Evolutionary conservation across 2,329 filamentous ascomycete genomes (phyloP).

Genomic region (Aspergillus amoenus): DNA sequence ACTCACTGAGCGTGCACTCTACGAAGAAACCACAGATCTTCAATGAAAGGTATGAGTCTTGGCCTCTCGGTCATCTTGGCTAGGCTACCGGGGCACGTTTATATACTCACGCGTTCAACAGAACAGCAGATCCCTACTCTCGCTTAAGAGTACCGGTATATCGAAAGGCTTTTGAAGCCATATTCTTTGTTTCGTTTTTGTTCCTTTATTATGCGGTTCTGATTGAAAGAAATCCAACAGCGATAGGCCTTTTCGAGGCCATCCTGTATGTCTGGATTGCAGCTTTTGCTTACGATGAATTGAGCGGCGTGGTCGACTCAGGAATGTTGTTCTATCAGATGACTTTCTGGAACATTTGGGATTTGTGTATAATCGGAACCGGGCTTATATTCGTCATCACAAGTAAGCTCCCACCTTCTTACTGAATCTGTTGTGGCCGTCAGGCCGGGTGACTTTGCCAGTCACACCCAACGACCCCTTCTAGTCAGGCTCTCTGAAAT

Average conservation of each 20-base stretch:
- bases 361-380: conserved; percentile 71
- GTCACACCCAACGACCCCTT: not conserved
- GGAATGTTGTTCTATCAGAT: conserved; percentile 82
- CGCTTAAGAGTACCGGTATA: conserved; percentile 78
- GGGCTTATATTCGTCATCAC: conserved; percentile 69
- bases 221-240: conserved; percentile 65
- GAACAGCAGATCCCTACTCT: conserved; percentile 69
- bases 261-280: conserved; percentile 82
- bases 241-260: conserved; percentile 68
- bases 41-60: conserved; percentile 51
- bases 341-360: conserved; percentile 78
- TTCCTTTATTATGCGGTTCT: conserved; percentile 84
- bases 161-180: conserved; percentile 77
- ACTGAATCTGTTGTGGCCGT: not conserved
- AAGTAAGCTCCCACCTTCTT: conserved; percentile 54
- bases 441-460: not conserved
- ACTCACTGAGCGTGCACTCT: conserved; percentile 69
- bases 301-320: conserved; percentile 81
- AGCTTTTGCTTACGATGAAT: conserved; percentile 83
- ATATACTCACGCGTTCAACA: conserved; percentile 27
- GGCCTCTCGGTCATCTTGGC: not conserved
- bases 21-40: conserved; percentile 76
- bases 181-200: conserved; percentile 77
- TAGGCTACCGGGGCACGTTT: not conserved
- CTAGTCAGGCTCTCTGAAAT: not conserved